phyloP scores from a whole-genome alignment of 768 basidiomycete genomes.

The Lentinula edodes region DNA sequence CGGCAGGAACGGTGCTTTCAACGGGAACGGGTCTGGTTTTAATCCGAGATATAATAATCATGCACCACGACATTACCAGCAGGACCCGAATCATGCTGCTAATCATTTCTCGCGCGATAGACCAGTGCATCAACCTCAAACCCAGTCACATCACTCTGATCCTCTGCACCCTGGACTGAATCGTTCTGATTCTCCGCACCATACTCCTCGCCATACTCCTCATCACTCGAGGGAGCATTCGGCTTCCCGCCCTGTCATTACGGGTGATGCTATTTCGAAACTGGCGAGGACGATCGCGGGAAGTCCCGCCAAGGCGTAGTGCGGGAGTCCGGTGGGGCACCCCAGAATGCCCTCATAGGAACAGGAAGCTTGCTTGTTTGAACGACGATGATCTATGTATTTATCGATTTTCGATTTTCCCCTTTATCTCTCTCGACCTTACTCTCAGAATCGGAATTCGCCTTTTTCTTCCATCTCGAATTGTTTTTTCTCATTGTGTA shows the following conservation, averaged over 20 bases:
- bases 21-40: neutral
- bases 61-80: neutral
- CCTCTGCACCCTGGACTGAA: constrained; percentile 20
- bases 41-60: neutral
- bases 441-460: neutral
- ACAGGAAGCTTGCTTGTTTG: neutral
- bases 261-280: constrained; percentile 63
- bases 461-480: neutral
- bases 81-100: neutral
- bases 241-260: constrained; percentile 58
- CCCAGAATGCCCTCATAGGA: neutral
- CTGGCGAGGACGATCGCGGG: constrained; percentile 54
- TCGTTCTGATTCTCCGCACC: constrained; percentile 32
- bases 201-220: constrained; percentile 30
- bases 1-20: neutral
- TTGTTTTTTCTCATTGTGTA: neutral
- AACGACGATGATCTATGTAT: neutral
- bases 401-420: neutral
- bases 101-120: neutral
- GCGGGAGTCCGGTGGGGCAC: neutral
- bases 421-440: neutral
- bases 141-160: constrained; percentile 26
- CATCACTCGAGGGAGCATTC: constrained; percentile 59
- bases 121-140: neutral
- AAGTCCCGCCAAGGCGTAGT: neutral